phyloP scores from a whole-genome alignment of 2,329 filamentous ascomycete species.

The Lasiodiplodia theobromae region DNA sequence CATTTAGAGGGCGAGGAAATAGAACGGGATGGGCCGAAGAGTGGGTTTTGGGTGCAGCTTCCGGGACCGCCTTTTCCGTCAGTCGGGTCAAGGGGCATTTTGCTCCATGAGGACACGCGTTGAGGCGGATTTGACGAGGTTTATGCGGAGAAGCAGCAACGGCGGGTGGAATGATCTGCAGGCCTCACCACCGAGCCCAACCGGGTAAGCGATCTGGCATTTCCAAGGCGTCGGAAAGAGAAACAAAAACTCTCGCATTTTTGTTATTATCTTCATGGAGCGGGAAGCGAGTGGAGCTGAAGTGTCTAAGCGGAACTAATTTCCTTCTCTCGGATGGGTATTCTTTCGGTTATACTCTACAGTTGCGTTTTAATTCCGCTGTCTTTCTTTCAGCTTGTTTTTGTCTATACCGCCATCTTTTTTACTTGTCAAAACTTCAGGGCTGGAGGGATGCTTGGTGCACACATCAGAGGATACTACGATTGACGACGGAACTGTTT shows the following conservation, averaged over 20 bases:
- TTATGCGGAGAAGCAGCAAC: neutral
- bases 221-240: conserved; percentile 22
- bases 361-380: neutral
- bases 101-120: neutral
- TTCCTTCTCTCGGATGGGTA: neutral
- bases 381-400: neutral
- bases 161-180: neutral
- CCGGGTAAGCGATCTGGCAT: conserved; percentile 7
- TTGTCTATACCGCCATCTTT: conserved; percentile 5
- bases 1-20: conserved; percentile 36
- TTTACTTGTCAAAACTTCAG: neutral
- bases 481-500: conserved; percentile 14
- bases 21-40: neutral
- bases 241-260: neutral
- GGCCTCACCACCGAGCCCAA: neutral
- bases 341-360: conserved; percentile 6
- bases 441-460: conserved; percentile 4
- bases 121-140: neutral
- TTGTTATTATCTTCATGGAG: neutral
- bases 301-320: conserved; percentile 16
- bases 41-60: conserved; percentile 4
- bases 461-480: conserved; percentile 10
- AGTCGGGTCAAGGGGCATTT: neutral
- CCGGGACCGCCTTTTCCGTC: neutral
- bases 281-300: conserved; percentile 8